Evolutionary conservation across 2,329 filamentous ascomycete species (phyloP), one percentile per base, ranked within the genome.

Genomic region (Aspergillus awamori): DNA sequence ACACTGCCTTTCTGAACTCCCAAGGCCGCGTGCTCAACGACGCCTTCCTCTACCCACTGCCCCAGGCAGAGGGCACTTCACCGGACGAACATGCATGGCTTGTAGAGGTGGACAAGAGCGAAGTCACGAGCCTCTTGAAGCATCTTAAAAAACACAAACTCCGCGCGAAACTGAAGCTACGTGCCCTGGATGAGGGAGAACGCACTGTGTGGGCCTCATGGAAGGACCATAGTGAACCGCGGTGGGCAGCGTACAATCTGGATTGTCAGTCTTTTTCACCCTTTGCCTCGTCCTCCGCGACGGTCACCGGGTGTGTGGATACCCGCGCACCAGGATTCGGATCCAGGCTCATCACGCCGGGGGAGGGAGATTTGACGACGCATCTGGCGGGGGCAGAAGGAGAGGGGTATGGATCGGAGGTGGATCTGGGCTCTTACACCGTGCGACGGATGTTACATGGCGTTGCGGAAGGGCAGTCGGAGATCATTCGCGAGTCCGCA

Each of bases 61-160:
- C 65, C 71, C 77, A 49, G 71, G 59, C 69, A 56, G 58, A 69
- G 20, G 68, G 63, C 52, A 65, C 51, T 26, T 53, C 61, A 5
- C 53, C 56, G 10, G 69, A 63, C 48, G 77, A 70, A 59, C 71
- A 71, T 4, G 78, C 83, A 30, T 94, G 90, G 81, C 77, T 97
- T 61, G 83, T 99, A 62, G 95, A 99, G 73, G 90, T 93, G 11
- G 93, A 97, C 76, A 86, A 86, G 5, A 79, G 79, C 4, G 86
- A 93, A 70, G 86, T 86, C 0, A 78, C 84, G 2, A 78, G 74
- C 3, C 75, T 98, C 60, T 74, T 87, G 62, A 87, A 85, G 67
- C 92, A 95, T 76, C 81, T 99, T 60, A 90, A 88, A 75, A 87
- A 91, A 63, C 96, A 96, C 77, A 97, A 93, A 75, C 82, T 99